Conservation (phyloP, 2,329 filamentous ascomycete genomes). For the Colletotrichum cereale region DNA sequence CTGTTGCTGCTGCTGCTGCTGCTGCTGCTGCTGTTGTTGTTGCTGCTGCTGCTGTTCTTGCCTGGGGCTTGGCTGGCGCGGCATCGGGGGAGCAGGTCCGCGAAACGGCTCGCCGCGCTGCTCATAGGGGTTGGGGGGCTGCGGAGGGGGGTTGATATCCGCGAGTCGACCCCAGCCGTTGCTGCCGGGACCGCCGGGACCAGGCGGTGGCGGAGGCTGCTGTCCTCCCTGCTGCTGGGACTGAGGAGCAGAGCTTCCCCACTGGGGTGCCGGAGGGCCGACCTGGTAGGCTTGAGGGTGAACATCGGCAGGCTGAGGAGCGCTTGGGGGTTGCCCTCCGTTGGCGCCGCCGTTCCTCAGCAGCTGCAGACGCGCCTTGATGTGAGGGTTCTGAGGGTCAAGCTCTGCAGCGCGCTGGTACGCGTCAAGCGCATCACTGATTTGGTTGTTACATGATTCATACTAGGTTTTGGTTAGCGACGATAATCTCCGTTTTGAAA, state of each 20-base stretch:
- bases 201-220: conserved; percentile 64
- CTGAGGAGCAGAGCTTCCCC: conserved; percentile 81
- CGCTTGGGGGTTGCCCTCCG: conserved; percentile 78
- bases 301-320: conserved; percentile 94
- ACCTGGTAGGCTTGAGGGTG: conserved; percentile 95
- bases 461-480: conserved; percentile 71
- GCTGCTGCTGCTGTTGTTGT: conserved; percentile 58
- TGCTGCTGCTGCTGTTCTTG: conserved; percentile 72
- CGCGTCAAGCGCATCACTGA: conserved; percentile 93
- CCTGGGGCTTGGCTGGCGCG: conserved; percentile 81
- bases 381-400: conserved; percentile 92
- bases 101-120: conserved; percentile 77
- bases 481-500: neutral
- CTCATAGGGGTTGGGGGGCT: conserved; percentile 86
- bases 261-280: conserved; percentile 87
- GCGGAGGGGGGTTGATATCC: conserved; percentile 81
- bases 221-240: conserved; percentile 55
- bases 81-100: conserved; percentile 74
- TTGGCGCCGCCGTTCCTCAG: conserved; percentile 84
- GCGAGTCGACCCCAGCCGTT: conserved; percentile 76
- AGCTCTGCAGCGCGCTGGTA: conserved; percentile 95
- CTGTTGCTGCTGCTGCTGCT: conserved; percentile 58
- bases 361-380: conserved; percentile 93
- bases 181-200: conserved; percentile 68
- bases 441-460: conserved; percentile 99